A percentile compares a stretch with the other conserved stretches of the same genome.
Conservation (phyloP, 2,329 filamentous ascomycete species). For the Sordariomycetes sp. region DNA sequence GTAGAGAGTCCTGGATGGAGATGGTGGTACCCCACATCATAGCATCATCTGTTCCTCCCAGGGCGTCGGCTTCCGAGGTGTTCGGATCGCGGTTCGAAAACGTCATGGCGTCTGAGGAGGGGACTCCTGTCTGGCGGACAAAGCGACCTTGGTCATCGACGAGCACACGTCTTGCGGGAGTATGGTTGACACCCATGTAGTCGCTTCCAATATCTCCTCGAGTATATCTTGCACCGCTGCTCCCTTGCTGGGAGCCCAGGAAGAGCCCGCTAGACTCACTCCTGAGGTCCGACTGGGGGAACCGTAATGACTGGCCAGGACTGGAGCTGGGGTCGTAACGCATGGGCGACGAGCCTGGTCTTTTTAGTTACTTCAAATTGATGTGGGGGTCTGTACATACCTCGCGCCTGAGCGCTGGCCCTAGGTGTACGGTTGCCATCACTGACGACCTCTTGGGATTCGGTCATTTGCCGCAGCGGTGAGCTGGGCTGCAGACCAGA, state of each 20-base stretch:
- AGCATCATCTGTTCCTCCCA: slow-evolving; percentile 66
- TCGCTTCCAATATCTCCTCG: slow-evolving; percentile 86
- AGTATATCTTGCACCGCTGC: slow-evolving; percentile 43
- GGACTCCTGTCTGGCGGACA: slow-evolving; percentile 39
- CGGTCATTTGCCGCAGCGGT: slow-evolving; percentile 49
- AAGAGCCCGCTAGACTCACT: slow-evolving; percentile 86
- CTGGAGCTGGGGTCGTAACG: slow-evolving; percentile 87
- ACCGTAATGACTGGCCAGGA: slow-evolving; percentile 53
- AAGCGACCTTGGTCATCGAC: slow-evolving; percentile 51
- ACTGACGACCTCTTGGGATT: slow-evolving; percentile 40
- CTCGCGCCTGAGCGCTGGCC: slow-evolving; percentile 54
- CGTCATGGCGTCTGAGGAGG: slow-evolving; percentile 49
- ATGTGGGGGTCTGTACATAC: slow-evolving; percentile 30
- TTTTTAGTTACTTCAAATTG: not conserved
- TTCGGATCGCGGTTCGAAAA: slow-evolving; percentile 62
- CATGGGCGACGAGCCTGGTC: slow-evolving; percentile 80
- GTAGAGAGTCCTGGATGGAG: slow-evolving; percentile 81
- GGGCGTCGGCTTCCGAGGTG: slow-evolving; percentile 82
- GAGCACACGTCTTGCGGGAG: slow-evolving; percentile 41
- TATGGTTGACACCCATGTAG: slow-evolving; percentile 46
- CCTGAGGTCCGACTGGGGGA: slow-evolving; percentile 58
- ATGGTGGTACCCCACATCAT: slow-evolving; percentile 98
- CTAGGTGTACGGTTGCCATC: slow-evolving; percentile 60
- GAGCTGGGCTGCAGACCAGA: slow-evolving; percentile 38
- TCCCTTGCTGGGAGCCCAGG: slow-evolving; percentile 49